phyloP scores from a whole-genome alignment of 768 basidiomycete genomes.

The Leucocoprinus birnbaumii region DNA sequence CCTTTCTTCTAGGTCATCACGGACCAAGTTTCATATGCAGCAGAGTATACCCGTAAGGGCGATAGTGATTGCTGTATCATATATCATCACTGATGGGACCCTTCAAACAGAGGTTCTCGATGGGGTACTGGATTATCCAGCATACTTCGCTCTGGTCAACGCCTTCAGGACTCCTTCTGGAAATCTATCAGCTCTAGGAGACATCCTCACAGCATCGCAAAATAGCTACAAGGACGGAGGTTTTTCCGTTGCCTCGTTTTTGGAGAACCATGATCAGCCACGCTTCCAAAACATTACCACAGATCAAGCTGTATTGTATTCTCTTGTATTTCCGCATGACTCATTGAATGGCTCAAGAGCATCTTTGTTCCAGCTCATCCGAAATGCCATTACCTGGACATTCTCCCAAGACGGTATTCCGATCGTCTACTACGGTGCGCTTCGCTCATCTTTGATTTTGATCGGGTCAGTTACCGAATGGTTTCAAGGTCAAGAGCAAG shows the following conservation, averaged over 20 bases:
- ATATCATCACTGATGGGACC: background rate
- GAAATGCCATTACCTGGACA: conserved; percentile 60
- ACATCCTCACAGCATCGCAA: conserved; percentile 33
- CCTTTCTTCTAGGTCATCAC: conserved; percentile 15
- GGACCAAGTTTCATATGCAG: conserved; percentile 27
- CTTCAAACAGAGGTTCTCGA: conserved; percentile 42
- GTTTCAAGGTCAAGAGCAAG: conserved; percentile 52
- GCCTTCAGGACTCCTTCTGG: conserved; percentile 53
- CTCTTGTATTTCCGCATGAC: background rate
- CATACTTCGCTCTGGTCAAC: conserved; percentile 45
- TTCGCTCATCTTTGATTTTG: background rate
- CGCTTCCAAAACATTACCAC: conserved; percentile 52
- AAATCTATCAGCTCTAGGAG: conserved; percentile 39
- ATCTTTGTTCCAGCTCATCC: conserved; percentile 21
- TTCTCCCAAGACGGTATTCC: conserved; percentile 72
- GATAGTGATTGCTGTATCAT: background rate
- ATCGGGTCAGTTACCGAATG: background rate
- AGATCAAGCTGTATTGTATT: conserved; percentile 43
- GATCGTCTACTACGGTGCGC: conserved; percentile 43
- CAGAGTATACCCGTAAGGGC: conserved; percentile 33
- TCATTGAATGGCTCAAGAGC: background rate
- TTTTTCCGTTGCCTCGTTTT: conserved; percentile 54
- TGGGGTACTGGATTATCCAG: conserved; percentile 59
- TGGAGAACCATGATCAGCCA: conserved; percentile 70
- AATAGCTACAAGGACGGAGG: conserved; percentile 34